Conservation (phyloP, 1,139 yeast species). For the Kodamaea sp. region DNA sequence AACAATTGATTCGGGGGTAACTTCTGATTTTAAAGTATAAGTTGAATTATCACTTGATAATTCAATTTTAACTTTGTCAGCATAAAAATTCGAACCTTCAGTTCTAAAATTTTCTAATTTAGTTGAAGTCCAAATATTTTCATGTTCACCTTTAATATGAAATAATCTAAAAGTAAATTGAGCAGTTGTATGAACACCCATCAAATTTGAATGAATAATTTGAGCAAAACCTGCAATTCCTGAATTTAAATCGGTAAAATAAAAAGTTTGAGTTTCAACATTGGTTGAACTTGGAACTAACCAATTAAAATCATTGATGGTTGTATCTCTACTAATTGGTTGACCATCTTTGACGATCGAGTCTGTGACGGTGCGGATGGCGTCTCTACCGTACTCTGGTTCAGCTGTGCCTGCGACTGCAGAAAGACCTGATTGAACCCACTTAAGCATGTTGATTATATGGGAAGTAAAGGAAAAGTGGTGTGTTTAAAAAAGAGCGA, state of each 20-base stretch:
- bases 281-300: slow-evolving; percentile 71
- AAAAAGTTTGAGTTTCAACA: slow-evolving; percentile 93
- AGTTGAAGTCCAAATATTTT: slow-evolving; percentile 82
- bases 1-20: slow-evolving; percentile 67
- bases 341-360: slow-evolving; percentile 43
- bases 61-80: slow-evolving; percentile 63
- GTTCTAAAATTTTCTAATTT: slow-evolving; percentile 75
- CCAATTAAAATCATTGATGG: slow-evolving; percentile 70
- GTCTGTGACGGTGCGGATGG: slow-evolving; percentile 78
- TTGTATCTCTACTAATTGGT: slow-evolving; percentile 45
- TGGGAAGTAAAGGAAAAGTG: background rate
- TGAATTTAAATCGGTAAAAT: slow-evolving; percentile 61
- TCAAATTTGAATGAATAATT: slow-evolving; percentile 86
- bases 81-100: slow-evolving; percentile 78
- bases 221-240: slow-evolving; percentile 87
- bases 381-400: slow-evolving; percentile 92
- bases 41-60: slow-evolving; percentile 47
- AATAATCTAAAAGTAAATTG: slow-evolving; percentile 87
- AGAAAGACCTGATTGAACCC: slow-evolving; percentile 86
- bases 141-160: slow-evolving; percentile 47
- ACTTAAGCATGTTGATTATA: slow-evolving; percentile 56
- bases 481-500: background rate
- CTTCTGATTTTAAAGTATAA: slow-evolving; percentile 62
- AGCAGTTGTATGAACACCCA: slow-evolving; percentile 87
- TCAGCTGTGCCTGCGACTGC: slow-evolving; percentile 96